Evolutionary conservation across 805 yeast genomes (phyloP).

Genomic region (Saccharomyces kudriavzevii): DNA sequence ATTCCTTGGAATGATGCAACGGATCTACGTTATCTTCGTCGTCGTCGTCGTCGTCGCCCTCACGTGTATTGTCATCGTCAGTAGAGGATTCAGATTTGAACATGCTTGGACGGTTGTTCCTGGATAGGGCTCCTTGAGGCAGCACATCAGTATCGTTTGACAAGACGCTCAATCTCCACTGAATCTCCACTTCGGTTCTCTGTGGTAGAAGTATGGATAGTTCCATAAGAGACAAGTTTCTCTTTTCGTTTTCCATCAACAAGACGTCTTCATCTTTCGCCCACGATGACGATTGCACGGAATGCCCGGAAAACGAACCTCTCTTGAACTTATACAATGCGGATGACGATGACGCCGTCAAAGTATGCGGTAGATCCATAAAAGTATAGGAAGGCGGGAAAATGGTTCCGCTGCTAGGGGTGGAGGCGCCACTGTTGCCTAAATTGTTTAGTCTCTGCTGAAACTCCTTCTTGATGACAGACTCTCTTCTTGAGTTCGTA

Average conservation of each 20-base stretch:
- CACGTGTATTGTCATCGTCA: constrained; percentile 4
- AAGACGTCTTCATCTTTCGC: constrained; percentile 63
- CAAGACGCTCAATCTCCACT: constrained; percentile 47
- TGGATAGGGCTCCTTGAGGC: constrained; percentile 8
- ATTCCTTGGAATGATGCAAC: constrained; percentile 2
- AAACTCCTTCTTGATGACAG: constrained; percentile 11
- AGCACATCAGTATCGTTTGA: neutral
- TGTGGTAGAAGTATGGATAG: constrained; percentile 63
- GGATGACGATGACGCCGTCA: constrained; percentile 1
- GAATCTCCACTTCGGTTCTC: constrained; percentile 68
- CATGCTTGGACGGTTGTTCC: neutral
- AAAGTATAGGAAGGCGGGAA: constrained; percentile 12
- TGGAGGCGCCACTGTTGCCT: neutral
- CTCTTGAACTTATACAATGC: neutral
- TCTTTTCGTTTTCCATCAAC: constrained; percentile 43
- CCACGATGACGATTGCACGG: constrained; percentile 31
- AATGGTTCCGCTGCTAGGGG: neutral
- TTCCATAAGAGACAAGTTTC: constrained; percentile 64
- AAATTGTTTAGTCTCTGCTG: constrained; percentile 1
- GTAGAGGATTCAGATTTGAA: neutral
- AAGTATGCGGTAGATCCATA: constrained; percentile 14
- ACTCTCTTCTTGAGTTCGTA: constrained; percentile 17
- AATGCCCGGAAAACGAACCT: neutral
- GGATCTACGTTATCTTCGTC: constrained; percentile 15
- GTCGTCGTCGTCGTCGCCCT: constrained; percentile 10